Evolutionary conservation across 805 yeast genomes (phyloP), one percentile per base, ranked within the genome.

Genomic region (Candida rishiriensis): DNA sequence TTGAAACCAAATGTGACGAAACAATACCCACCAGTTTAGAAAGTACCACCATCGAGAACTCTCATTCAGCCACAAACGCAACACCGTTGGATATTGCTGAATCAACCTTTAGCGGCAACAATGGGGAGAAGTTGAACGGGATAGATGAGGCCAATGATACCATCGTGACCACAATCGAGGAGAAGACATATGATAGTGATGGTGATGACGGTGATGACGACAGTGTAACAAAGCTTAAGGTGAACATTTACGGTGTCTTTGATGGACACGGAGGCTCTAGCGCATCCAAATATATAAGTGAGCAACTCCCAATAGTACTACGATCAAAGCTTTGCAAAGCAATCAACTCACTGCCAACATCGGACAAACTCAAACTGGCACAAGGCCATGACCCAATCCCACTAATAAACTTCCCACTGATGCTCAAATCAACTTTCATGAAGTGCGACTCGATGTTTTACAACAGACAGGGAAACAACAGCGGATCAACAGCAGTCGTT

Each of bases 261-360:
- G 95, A 85, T 62, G 95, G 95, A 2, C 95, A 85, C 60, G 95
- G 95, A 2, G 90, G 91, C 13, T 69, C 74, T 6, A 73, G 74
- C 21, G 73, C 85, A 17, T 80, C 90, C 1, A 71, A 70, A 31
- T 76, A 67, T 49, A 62, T 85, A 4, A 70, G 80, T 35, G 68
- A 68, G 17, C 57, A 59, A 17, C 63, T 80, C 18, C 65, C 66
- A 5, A 36, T 16, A 10, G 44, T 53, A 3, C 40, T 63, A 7
- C 48, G 52, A 42, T 52, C 49, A 5, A 48, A 47, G 30, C 43
- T 62, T 10, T 39, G 46, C 2, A 32, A 43, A 10, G 45, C 34
- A 15, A 47, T 61, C 5, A 41, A 51, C 41, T 36, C 38, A 4
- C 42, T 59, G 13, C 34, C 62, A 2, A 12, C 28, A 8, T 53